Base-by-base conservation (phyloP, 768 basidiomycete species). In the Suillus sp. region DNA sequence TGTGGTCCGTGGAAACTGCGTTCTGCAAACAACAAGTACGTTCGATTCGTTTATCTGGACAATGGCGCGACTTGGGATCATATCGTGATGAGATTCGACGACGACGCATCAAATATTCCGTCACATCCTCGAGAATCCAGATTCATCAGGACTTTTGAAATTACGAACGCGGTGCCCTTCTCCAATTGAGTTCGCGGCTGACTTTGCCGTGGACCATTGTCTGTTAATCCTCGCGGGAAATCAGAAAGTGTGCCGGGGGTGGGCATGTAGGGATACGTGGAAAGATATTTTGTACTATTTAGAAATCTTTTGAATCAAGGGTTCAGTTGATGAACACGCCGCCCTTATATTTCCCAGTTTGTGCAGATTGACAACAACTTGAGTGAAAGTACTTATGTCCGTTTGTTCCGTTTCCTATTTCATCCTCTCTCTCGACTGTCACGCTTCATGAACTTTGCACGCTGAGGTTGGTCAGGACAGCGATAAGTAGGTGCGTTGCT, bases 301-400 rank as follows among this genome's bases (percentile, higher is more conserved):
- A 51, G 50, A 51, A 32, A 47, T 25, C 9, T 20, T 51, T 32
- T n/a, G 30, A 53, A 53, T 55, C 53, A 54, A 35, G 34, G 53
- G n/a, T 22, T 32, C 20, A 54, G 30, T 53, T 53, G 27, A 30
- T 30, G 18, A 32, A 22, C 34, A 35, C 54, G 54, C 54, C 54
- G 54, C 54, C 34, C 34, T 55, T n/a, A 35, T 34, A 34, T 55
- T 55, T 54, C 54, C 54, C 54, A 53, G 30, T 30, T 53, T 53
- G 30, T 53, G 10, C 51, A 55, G 34, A 55, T 55, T 55, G 50
- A n/a, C n/a, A n/a, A 4, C 50, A 32, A 30, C 32, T 54, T 34
- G 54, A 27, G 25, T 50, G 48, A 50, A 35, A 55, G 54, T 55
- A 55, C 54, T 55, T 56, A 56, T 56, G 55, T 56, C 55, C 55